phyloP scores from a whole-genome alignment of 2,329 filamentous ascomycete species.

The Colletotrichum costaricense region DNA sequence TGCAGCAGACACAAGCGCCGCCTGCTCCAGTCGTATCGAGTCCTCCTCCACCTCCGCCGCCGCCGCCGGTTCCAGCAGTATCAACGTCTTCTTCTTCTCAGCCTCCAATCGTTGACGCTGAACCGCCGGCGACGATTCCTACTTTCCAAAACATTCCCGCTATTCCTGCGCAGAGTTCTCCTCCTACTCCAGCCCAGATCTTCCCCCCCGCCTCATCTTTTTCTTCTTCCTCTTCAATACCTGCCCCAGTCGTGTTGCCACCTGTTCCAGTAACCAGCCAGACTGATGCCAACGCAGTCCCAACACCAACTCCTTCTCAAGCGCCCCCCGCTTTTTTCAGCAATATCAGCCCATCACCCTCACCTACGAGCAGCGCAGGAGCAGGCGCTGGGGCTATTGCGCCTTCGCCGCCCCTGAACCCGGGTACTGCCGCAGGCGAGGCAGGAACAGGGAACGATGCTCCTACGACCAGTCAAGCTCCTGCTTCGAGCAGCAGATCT shows the following conservation, averaged over 20 bases:
- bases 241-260: slow-evolving; percentile 26
- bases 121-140: slow-evolving; percentile 27
- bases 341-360: slow-evolving; percentile 12
- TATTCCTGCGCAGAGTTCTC: slow-evolving; percentile 16
- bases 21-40: slow-evolving; percentile 26
- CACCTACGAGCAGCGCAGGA: slow-evolving; percentile 6
- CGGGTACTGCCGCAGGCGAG: slow-evolving; percentile 30
- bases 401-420: slow-evolving; percentile 20
- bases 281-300: slow-evolving; percentile 48
- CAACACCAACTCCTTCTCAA: slow-evolving; percentile 30
- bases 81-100: slow-evolving; percentile 18
- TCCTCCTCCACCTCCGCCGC: slow-evolving; percentile 33
- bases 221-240: slow-evolving; percentile 11
- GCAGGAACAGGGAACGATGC: slow-evolving; percentile 13
- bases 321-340: slow-evolving; percentile 27
- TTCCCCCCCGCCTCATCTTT: not conserved
- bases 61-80: slow-evolving; percentile 11
- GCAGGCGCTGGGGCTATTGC: not conserved
- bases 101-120: slow-evolving; percentile 26
- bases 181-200: slow-evolving; percentile 13
- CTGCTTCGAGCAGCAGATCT: slow-evolving; percentile 38
- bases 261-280: slow-evolving; percentile 45
- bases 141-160: slow-evolving; percentile 30
- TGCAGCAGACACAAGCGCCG: slow-evolving; percentile 23
- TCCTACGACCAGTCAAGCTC: slow-evolving; percentile 4